These are phyloP conservation scores for Colletotrichum sidae DNA, from an alignment of 2,329 filamentous ascomycete species.

Conservation along the genomic window DNA sequence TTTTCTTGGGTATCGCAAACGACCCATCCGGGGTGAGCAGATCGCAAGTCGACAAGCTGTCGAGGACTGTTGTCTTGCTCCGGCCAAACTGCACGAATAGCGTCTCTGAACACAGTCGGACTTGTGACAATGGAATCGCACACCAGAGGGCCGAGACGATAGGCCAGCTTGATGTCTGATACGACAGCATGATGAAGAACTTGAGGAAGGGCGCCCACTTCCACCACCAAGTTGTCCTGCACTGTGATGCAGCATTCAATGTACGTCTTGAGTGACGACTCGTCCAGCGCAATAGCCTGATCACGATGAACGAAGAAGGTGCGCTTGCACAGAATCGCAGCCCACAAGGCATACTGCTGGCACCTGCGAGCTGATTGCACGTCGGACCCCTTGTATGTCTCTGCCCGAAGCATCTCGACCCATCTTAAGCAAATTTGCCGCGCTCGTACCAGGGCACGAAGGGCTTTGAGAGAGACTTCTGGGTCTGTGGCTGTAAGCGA, in stretches of 20 bases:
- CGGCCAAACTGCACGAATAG: constrained; percentile 57
- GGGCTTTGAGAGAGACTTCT: constrained; percentile 36
- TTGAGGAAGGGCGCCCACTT: constrained; percentile 49
- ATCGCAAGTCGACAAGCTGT: constrained; percentile 35
- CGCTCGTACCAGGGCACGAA: constrained; percentile 52
- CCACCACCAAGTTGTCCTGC: constrained; percentile 57
- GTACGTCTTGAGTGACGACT: constrained; percentile 38
- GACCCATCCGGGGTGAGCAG: constrained; percentile 46
- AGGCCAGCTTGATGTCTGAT: constrained; percentile 58
- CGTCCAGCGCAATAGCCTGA: constrained; percentile 20
- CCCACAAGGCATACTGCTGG: constrained; percentile 61
- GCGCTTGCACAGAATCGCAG: constrained; percentile 65
- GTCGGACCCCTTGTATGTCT: constrained; percentile 54
- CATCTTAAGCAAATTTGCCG: constrained; percentile 60
- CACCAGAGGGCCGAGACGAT: constrained; percentile 50
- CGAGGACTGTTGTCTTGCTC: constrained; percentile 41
- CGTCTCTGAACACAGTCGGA: constrained; percentile 43
- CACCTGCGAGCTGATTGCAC: constrained; percentile 50
- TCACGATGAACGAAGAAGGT: constrained; percentile 45
- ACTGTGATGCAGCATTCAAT: constrained; percentile 47
- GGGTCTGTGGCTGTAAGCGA: constrained; percentile 36
- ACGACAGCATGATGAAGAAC: constrained; percentile 53
- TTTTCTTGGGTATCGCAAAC: constrained; percentile 28
- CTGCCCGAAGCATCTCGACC: constrained; percentile 58
- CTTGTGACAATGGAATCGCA: constrained; percentile 45